Conservation (phyloP, 345 rosid species). For the Xanthoceras sorbifolium region DNA sequence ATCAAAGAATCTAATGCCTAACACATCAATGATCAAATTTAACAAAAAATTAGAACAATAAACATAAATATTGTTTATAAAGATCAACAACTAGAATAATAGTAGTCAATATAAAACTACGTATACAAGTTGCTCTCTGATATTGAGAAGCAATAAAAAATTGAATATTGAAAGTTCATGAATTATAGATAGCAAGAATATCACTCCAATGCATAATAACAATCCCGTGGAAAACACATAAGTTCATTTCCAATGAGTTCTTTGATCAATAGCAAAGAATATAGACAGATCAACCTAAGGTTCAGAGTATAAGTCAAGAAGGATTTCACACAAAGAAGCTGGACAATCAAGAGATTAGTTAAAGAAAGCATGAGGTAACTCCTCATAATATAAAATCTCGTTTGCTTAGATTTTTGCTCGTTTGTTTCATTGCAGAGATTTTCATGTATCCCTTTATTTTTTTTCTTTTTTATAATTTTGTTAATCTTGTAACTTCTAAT, state of each 20-base stretch:
- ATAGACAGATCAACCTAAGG: neutral
- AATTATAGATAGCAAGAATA: neutral
- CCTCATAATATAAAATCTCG: neutral
- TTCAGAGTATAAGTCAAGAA: neutral
- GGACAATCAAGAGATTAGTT: neutral
- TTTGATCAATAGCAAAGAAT: neutral
- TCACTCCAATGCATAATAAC: neutral
- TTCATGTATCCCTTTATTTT: neutral
- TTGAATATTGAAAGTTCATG: neutral
- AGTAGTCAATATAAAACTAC: neutral
- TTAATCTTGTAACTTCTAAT: neutral
- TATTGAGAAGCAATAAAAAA: neutral
- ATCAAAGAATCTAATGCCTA: constrained; percentile 70
- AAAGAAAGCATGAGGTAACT: neutral
- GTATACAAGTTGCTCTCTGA: neutral
- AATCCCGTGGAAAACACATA: neutral
- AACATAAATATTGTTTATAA: neutral
- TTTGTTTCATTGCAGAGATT: neutral
- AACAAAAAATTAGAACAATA: neutral
- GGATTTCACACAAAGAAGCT: neutral
- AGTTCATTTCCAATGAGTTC: neutral
- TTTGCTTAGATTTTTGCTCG: neutral
- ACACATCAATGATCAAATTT: constrained; percentile 27
- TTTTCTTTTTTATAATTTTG: neutral
- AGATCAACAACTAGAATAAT: neutral